Evolutionary conservation across 1,284 basidiomycete genomes (phyloP).

Genomic region (Puccinia polysora): DNA sequence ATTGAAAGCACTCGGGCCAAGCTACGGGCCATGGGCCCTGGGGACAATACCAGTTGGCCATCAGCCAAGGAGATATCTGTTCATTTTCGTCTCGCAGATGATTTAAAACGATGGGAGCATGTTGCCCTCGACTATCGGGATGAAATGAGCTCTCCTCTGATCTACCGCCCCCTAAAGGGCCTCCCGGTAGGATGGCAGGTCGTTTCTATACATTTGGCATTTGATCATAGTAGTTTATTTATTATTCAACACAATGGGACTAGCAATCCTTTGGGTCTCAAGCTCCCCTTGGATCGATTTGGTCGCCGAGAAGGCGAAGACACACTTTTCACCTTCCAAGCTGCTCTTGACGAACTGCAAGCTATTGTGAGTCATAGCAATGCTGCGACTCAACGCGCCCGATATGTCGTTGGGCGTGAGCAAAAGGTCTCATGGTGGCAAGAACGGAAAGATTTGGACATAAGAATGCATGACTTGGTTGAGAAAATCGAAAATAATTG

Average conservation of each 20-base stretch:
- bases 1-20: conserved; percentile 56
- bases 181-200: conserved; percentile 79
- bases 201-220: conserved; percentile 73
- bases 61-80: conserved; percentile 46
- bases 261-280: conserved; percentile 68
- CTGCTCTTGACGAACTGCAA: conserved; percentile 67
- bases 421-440: conserved; percentile 70
- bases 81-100: background rate
- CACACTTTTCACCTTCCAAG: conserved; percentile 67
- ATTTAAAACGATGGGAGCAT: conserved; percentile 4
- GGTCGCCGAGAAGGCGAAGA: conserved; percentile 72
- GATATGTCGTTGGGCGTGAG: conserved; percentile 61
- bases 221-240: conserved; percentile 76
- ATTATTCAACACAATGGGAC: conserved; percentile 66
- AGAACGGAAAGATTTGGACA: conserved; percentile 69
- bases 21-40: conserved; percentile 56
- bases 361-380: conserved; percentile 76
- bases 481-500: conserved; percentile 88
- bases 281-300: conserved; percentile 73
- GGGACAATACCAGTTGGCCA: conserved; percentile 50
- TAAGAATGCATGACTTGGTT: conserved; percentile 68
- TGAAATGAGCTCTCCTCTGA: conserved; percentile 26
- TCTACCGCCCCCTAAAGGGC: conserved; percentile 46
- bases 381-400: conserved; percentile 69
- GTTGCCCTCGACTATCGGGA: conserved; percentile 18